These are phyloP conservation scores for Ascoidea rubescens DNA, from an alignment of 805 yeast species.

Conservation along the genomic window DNA sequence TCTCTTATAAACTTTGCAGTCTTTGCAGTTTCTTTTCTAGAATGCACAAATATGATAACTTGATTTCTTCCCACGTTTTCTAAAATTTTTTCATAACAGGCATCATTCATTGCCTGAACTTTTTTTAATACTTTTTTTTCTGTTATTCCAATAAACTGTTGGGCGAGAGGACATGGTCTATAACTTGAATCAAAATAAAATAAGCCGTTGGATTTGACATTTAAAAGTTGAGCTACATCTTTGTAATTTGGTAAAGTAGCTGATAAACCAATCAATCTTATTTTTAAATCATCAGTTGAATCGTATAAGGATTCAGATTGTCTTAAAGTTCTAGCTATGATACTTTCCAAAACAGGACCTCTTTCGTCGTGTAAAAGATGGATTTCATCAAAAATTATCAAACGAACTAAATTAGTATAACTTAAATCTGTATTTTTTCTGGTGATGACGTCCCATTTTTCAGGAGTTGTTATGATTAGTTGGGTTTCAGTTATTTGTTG, in stretches of 20 bases:
- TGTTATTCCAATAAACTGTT: slow-evolving; percentile 77
- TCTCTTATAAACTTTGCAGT: slow-evolving; percentile 68
- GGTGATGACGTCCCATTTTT: slow-evolving; percentile 94
- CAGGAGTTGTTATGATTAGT: slow-evolving; percentile 85
- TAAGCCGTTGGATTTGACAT: slow-evolving; percentile 50
- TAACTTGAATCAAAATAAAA: slow-evolving; percentile 74
- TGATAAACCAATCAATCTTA: slow-evolving; percentile 73
- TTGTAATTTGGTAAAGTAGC: slow-evolving; percentile 84
- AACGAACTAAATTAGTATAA: slow-evolving; percentile 47
- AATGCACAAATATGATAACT: slow-evolving; percentile 83
- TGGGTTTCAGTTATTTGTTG: slow-evolving; percentile 71
- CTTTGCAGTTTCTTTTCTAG: slow-evolving; percentile 79
- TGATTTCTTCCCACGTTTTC: slow-evolving; percentile 60
- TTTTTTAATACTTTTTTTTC: slow-evolving; percentile 71
- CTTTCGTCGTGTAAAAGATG: slow-evolving; percentile 88
- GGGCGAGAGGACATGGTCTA: slow-evolving; percentile 88
- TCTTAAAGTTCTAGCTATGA: slow-evolving; percentile 62
- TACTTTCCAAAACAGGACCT: slow-evolving; percentile 87
- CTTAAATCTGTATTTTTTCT: slow-evolving; percentile 62
- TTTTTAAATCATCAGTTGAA: slow-evolving; percentile 22
- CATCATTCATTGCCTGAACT: slow-evolving; percentile 75
- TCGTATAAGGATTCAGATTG: slow-evolving; percentile 22
- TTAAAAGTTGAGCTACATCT: slow-evolving; percentile 74
- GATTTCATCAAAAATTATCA: slow-evolving; percentile 81
- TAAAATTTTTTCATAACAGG: slow-evolving; percentile 67